Percentiles rank a stretch among this genome's conserved stretches.
Evolutionary conservation across 768 basidiomycete genomes (phyloP).

Genomic region (Clavaria fumosa): DNA sequence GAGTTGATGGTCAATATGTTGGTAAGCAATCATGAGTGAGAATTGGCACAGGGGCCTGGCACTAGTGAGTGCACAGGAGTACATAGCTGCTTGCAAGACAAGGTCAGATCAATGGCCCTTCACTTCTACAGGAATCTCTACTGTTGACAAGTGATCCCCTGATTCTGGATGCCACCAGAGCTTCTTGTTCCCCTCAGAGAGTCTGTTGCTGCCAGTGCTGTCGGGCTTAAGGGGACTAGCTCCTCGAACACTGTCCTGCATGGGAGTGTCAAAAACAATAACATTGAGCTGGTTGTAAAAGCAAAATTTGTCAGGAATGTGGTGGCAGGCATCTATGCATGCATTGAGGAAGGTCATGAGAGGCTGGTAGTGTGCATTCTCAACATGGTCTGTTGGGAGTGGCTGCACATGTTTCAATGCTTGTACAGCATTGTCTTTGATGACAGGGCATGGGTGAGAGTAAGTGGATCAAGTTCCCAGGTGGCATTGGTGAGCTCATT

Average conservation of each 20-base stretch:
- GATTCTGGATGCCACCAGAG: conserved; percentile 1
- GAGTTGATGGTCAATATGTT: neutral
- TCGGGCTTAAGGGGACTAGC: neutral
- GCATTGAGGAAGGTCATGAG: conserved; percentile 1
- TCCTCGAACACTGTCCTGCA: neutral
- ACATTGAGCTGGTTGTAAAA: neutral
- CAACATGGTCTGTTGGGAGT: neutral
- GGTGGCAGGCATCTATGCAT: neutral
- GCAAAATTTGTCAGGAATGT: neutral
- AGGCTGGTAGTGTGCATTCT: neutral
- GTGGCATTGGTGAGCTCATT: too few species aligned
- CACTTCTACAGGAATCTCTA: conserved; percentile 10
- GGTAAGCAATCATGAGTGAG: conserved; percentile 8
- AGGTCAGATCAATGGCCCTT: conserved; percentile 8
- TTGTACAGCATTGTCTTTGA: too few species aligned
- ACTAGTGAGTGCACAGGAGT: conserved; percentile 7
- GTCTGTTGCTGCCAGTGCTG: neutral
- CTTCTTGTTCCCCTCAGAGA: neutral
- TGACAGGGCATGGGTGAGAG: too few species aligned
- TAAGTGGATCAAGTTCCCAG: too few species aligned
- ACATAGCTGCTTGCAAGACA: conserved; percentile 9
- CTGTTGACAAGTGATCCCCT: neutral
- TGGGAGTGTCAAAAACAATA: neutral
- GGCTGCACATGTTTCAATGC: too few species aligned
- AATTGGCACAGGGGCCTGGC: conserved; percentile 8